Conservation (phyloP, 1,284 basidiomycete genomes). For the Somion occarium region DNA sequence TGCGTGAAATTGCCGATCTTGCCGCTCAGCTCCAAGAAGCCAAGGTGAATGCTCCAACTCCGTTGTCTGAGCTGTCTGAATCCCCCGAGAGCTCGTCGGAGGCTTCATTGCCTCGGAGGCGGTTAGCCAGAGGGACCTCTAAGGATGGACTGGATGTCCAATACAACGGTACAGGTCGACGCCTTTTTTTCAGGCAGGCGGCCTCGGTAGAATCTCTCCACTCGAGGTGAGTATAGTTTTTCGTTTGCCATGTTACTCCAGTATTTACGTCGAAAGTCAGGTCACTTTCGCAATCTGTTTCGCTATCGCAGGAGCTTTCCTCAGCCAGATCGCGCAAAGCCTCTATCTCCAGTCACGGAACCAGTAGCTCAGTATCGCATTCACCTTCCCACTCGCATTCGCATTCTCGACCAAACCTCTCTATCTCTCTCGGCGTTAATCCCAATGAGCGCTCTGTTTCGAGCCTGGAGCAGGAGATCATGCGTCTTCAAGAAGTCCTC, state of each 20-base stretch:
- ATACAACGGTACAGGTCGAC: slow-evolving; percentile 45
- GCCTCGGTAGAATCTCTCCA: slow-evolving; percentile 80
- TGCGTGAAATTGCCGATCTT: slow-evolving; percentile 84
- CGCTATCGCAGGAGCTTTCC: slow-evolving; percentile 94
- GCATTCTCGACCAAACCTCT: slow-evolving; percentile 50
- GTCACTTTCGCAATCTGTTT: slow-evolving; percentile 84
- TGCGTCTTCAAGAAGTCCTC: slow-evolving; percentile 84
- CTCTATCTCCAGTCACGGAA: slow-evolving; percentile 69
- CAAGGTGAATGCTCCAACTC: slow-evolving; percentile 42
- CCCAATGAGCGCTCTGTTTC: slow-evolving; percentile 66
- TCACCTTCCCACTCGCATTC: slow-evolving; percentile 31
- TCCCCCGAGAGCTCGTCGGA: slow-evolving; percentile 50
- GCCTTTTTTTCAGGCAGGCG: slow-evolving; percentile 82
- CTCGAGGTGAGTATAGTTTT: slow-evolving; percentile 51
- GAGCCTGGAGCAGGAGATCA: slow-evolving; percentile 89
- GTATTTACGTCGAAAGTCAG: slow-evolving; percentile 26
- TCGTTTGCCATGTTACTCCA: slow-evolving; percentile 11
- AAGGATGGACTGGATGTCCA: slow-evolving; percentile 48
- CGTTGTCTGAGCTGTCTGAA: slow-evolving; percentile 33
- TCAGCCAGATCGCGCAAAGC: slow-evolving; percentile 82
- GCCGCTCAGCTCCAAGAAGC: slow-evolving; percentile 80
- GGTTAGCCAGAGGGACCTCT: slow-evolving; percentile 42
- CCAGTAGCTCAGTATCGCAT: slow-evolving; percentile 51
- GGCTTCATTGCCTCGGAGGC: slow-evolving; percentile 40
- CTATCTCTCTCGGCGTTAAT: slow-evolving; percentile 43